These are phyloP conservation scores for Rutidosis leptorrhynchoides DNA, from an alignment of 129 eudicot genomes.

Conservation along the genomic window DNA sequence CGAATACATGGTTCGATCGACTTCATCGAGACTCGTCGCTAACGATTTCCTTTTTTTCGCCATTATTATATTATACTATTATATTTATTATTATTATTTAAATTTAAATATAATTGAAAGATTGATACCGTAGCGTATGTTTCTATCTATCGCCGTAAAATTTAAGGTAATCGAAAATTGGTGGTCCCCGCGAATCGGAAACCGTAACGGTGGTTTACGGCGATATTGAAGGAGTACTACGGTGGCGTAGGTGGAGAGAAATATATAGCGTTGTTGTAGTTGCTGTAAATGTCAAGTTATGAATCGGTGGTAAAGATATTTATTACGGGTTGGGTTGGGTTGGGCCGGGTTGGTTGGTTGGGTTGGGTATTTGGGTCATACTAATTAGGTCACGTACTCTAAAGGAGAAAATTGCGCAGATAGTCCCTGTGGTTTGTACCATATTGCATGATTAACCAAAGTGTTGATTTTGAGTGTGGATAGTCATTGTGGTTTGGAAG, in stretches of 20 bases:
- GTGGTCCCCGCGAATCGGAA: conserved; percentile 24
- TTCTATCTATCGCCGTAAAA: neutral
- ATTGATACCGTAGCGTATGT: neutral
- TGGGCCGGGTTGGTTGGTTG: too few relatives aligned
- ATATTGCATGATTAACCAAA: too few relatives aligned
- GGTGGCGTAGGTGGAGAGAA: neutral
- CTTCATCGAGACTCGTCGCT: conserved; percentile 54
- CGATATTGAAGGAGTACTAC: neutral
- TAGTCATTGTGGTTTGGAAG: too few relatives aligned
- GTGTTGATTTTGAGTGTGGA: too few relatives aligned
- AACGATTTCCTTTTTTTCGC: conserved; percentile 53
- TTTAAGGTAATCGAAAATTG: conserved; percentile 1
- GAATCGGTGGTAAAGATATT: neutral
- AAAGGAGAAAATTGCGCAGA: too few relatives aligned
- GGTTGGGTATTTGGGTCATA: too few relatives aligned
- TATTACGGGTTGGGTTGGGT: too few relatives aligned
- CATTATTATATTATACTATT: too few relatives aligned
- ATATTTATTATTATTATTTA: neutral
- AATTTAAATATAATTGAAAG: neutral
- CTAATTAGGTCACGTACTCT: too few relatives aligned
- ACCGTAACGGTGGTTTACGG: conserved; percentile 14
- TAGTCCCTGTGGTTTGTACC: too few relatives aligned
- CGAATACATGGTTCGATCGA: conserved; percentile 59
- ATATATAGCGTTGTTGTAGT: neutral
- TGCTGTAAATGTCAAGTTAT: neutral